phyloP scores from a whole-genome alignment of 805 yeast species.

The Nematodospora valgi region DNA sequence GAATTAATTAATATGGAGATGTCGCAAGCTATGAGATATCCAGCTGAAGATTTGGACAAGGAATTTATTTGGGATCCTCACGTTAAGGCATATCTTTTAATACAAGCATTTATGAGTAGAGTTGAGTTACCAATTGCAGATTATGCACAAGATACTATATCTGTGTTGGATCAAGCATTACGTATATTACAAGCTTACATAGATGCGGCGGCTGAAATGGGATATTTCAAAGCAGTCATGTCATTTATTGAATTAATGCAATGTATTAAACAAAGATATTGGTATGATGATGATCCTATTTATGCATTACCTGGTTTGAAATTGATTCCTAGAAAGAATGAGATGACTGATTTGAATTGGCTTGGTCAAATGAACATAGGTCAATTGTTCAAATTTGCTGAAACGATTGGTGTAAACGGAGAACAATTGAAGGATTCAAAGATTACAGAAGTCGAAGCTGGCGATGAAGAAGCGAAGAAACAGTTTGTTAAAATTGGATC shows the following conservation, averaged over 20 bases:
- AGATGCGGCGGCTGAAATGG: conserved; percentile 84
- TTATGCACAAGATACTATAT: conserved; percentile 87
- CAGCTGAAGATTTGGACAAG: conserved; percentile 51
- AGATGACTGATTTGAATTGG: conserved; percentile 23
- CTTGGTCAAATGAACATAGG: conserved; percentile 42
- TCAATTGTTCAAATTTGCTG: conserved; percentile 32
- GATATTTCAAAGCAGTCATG: conserved; percentile 60
- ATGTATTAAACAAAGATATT: conserved; percentile 81
- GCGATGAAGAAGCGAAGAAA: conserved; percentile 31
- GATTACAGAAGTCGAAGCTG: conserved; percentile 7
- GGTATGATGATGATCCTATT: conserved; percentile 79
- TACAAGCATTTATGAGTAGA: conserved; percentile 71
- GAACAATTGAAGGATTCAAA: conserved; percentile 1
- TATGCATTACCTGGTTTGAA: conserved; percentile 50
- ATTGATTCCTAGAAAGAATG: not conserved
- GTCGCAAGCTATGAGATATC: conserved; percentile 69
- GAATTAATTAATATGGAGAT: conserved; percentile 81
- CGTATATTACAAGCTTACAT: conserved; percentile 92
- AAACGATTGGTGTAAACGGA: conserved; percentile 33
- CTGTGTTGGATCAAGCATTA: conserved; percentile 89
- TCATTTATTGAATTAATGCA: conserved; percentile 70
- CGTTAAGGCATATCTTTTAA: conserved; percentile 66
- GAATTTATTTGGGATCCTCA: conserved; percentile 85
- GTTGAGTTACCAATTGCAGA: conserved; percentile 90
- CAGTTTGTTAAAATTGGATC: conserved; percentile 53